Base-by-base conservation (phyloP, 805 yeast species). In the Candida tibetensis region DNA sequence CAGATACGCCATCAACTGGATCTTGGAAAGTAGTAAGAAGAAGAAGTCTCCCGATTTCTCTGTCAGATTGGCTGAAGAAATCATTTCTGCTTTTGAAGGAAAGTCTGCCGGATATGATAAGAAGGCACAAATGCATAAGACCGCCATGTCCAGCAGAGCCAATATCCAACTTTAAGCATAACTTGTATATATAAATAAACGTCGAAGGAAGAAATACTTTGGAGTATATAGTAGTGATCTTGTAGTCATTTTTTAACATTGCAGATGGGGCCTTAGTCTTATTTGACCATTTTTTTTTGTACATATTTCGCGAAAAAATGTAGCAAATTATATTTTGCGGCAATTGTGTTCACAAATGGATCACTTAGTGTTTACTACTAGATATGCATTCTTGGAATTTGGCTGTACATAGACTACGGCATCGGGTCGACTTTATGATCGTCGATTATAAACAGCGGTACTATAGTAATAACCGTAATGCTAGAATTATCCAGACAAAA, bases 41-140 rank as follows among this genome's bases (percentile, higher is more conserved):
- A 81, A 95, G 60, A 81, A 80, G 32, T 81, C 90, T 13, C 77
- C 80, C 41, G 93, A 85, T 53, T 85, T 85, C 53, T 71, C 95
- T 2, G 97, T 93, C 28, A 77, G 98, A 54, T 71, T 93, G 32
- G 89, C 90, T 27, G 98, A 93, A 64, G 98, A 93, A 64, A 77
- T 93, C 42, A 58, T 87, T 27, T 71, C 82, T 36, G 93, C 93
- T 21, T 72, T 70, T 51, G 79, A 77, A 51, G 96, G 96, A 36
- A 81, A 78, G 53, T 79, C 91, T 29, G 72, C 89, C 23, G 89
- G 93, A 16, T 85, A 79, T 62, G 97, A 88, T 46, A 89, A 85
- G 71, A 80, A 82, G 64, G 76, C 79, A 37, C 81, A 78, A 54
- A 78, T 85, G 72, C 98, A 91, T 65, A 87, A 82, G 66, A 69